A percentile compares a stretch with the other conserved stretches of the same genome.
Evolutionary conservation across 345 rosid genomes (phyloP).

Genomic region (Lepidium sativum): DNA sequence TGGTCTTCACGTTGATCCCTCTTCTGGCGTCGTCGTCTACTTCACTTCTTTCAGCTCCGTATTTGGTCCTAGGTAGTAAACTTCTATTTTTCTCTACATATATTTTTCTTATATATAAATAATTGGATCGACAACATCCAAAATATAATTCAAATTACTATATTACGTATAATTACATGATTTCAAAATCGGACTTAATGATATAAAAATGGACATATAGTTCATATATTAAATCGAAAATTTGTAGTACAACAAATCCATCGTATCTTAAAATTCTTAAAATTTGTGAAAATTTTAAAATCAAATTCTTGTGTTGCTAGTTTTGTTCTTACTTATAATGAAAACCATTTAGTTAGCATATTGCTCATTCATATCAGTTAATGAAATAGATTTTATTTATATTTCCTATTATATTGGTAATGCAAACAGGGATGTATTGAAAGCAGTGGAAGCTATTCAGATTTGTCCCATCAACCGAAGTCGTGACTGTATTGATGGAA

Average conservation of each 20-base stretch:
- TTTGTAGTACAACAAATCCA: too few species aligned
- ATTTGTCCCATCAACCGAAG: constrained; percentile 20
- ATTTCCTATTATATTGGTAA: background rate
- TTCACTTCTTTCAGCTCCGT: constrained; percentile 37
- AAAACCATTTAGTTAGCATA: background rate
- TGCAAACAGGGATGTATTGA: constrained; percentile 12
- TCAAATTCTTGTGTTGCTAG: too few species aligned
- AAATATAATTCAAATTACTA: too few species aligned
- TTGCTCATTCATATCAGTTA: background rate
- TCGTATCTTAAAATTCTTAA: too few species aligned
- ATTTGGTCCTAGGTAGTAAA: constrained; percentile 20
- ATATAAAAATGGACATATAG: too few species aligned
- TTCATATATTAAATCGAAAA: too few species aligned
- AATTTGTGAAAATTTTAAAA: too few species aligned
- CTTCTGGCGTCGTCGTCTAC: constrained; percentile 25
- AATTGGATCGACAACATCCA: too few species aligned
- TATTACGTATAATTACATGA: too few species aligned
- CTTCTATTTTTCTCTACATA: too few species aligned
- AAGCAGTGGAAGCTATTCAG: constrained; percentile 25
- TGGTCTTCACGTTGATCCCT: constrained; percentile 32
- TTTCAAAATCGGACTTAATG: too few species aligned
- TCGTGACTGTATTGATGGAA: constrained; percentile 15
- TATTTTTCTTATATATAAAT: too few species aligned
- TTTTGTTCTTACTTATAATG: background rate
- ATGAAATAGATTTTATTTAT: background rate